Conservation (phyloP, 441 rosid genomes). For the Adansonia madagascariensis region DNA sequence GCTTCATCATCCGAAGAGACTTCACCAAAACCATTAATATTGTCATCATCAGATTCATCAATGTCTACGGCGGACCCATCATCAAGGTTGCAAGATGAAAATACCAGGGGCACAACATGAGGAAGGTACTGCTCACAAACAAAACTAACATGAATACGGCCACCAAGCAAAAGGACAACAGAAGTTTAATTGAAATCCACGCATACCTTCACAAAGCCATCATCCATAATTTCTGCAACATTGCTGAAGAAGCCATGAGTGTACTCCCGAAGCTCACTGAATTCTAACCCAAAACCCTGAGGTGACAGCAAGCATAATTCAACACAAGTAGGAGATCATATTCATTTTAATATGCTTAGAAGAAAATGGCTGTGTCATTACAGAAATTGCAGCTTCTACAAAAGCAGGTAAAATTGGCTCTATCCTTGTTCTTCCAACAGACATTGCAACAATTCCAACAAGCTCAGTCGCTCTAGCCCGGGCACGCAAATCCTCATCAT, state of each 20-base stretch:
- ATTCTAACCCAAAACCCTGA: conserved; percentile 92
- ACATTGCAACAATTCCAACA: conserved; percentile 98
- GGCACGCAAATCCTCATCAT: conserved; percentile 89
- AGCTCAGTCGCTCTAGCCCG: conserved; percentile 99
- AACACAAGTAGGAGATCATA: background rate
- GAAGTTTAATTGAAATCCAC: conserved; percentile 27
- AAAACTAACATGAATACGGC: conserved; percentile 26
- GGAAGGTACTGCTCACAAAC: conserved; percentile 77
- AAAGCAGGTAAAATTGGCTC: conserved; percentile 83
- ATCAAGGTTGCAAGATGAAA: conserved; percentile 96
- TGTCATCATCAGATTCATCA: conserved; percentile 93
- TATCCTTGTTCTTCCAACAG: conserved; percentile 84
- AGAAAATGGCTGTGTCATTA: conserved; percentile 44
- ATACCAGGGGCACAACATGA: conserved; percentile 84
- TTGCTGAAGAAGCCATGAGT: conserved; percentile 99
- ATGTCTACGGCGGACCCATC: conserved; percentile 97
- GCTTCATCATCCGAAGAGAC: conserved; percentile 99
- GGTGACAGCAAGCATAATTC: conserved; percentile 29
- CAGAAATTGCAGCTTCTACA: conserved; percentile 95
- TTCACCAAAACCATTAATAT: conserved; percentile 80
- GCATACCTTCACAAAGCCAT: conserved; percentile 79
- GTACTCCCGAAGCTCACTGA: conserved; percentile 96
- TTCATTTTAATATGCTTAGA: conserved; percentile 24
- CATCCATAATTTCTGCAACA: conserved; percentile 91
- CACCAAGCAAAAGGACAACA: conserved; percentile 15